Base-by-base conservation (phyloP, 305 asterid species). In the Fraxinus greggii region DNA sequence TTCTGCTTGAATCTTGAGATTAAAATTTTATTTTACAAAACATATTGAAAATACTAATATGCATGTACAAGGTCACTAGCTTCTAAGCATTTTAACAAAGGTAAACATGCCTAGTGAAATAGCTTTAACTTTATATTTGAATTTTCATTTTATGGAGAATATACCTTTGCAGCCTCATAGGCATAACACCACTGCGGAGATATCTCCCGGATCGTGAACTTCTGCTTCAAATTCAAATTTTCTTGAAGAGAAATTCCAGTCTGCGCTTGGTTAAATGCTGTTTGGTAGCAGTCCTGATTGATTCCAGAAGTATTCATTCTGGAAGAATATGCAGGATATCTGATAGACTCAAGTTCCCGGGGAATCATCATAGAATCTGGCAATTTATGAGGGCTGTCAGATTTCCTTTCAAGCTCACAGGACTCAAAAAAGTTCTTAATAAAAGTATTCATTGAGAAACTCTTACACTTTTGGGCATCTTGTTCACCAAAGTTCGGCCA, bases 141-240 rank as follows among this genome's bases (percentile, higher is more conserved):
- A 70, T n/a, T 54, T 21, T 61, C 24, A 23, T 82, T 70, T 79
- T 45, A 70, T 3, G 82, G 63, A 70, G 13, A 17, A 78, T 72
- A 59, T 89, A 96, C 99, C 98, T 97, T 97, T 69, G 97, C 87
- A 48, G 89, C 81, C 89, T 95, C 99, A 4, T 93, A 88, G 76
- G 97, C 84, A 88, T 91, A 94, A 78, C 96, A 96, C 99, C 99
- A 97, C 77, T 95, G 96, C 54, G 99, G 99, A 69, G 93, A 93
- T 87, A 97, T 89, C 85, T 91, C 98, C 74, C 84, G 87, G 88
- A 97, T 92, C 35, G 92, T 91, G 84, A 93, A 97, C 87, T 91
- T 92, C 91, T 93, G 98, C 88, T 87, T 90, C 84, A 92, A 87
- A 83, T 89, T 85, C 79, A 89, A 78, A 83, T 86, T 86, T 77